phyloP scores from a whole-genome alignment of 2,329 filamentous ascomycete species.

The Nemania serpens region DNA sequence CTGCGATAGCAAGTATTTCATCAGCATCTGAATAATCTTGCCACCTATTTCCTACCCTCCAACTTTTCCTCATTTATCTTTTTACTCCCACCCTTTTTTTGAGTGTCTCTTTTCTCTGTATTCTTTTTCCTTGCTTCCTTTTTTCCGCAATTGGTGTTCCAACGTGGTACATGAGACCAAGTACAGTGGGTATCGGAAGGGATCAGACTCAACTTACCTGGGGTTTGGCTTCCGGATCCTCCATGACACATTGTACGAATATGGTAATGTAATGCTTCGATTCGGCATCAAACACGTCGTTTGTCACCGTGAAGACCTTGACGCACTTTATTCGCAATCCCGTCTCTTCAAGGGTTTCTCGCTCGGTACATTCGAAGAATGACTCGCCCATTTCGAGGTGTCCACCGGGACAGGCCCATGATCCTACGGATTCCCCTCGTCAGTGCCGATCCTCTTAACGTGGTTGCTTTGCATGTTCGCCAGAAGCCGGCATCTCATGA shows the following conservation, averaged over 20 bases:
- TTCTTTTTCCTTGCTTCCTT: not conserved
- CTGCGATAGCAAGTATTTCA: slow-evolving; percentile 31
- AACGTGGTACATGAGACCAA: too few species aligned
- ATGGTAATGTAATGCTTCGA: slow-evolving; percentile 76
- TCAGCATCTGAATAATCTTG: too few species aligned
- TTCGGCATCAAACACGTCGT: slow-evolving; percentile 64
- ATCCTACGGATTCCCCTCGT: slow-evolving; percentile 47
- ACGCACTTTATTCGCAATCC: slow-evolving; percentile 59
- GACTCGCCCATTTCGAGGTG: slow-evolving; percentile 74
- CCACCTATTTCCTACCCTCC: too few species aligned
- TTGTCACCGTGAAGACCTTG: slow-evolving; percentile 64
- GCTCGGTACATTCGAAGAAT: slow-evolving; percentile 63
- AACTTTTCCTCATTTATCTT: not conserved
- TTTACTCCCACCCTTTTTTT: too few species aligned
- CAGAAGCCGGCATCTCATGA: not conserved
- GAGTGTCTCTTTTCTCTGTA: not conserved
- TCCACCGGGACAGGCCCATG: slow-evolving; percentile 72
- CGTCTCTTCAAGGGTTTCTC: slow-evolving; percentile 75
- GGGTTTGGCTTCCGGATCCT: slow-evolving; percentile 54
- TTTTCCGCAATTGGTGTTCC: too few species aligned
- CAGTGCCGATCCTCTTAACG: not conserved
- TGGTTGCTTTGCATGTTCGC: not conserved
- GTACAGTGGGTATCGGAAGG: too few species aligned
- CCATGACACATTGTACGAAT: slow-evolving; percentile 62
- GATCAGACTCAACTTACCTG: slow-evolving; percentile 49